phyloP scores from a whole-genome alignment of 441 rosid genomes.

The Adansonia madagascariensis region DNA sequence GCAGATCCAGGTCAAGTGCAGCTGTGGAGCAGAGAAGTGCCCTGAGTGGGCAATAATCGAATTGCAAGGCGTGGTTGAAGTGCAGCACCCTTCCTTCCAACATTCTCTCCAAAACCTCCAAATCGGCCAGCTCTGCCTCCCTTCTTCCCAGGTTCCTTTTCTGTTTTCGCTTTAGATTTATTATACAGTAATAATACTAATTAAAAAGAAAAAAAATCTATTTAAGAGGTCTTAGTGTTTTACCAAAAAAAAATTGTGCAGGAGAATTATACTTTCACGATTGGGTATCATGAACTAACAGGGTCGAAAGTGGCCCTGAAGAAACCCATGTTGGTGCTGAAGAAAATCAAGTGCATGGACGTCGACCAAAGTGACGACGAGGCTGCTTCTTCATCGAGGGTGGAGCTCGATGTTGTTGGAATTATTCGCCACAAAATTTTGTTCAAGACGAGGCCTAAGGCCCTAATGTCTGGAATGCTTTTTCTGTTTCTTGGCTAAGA shows the following conservation, averaged over 20 bases:
- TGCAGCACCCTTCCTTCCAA: constrained; percentile 56
- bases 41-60: constrained; percentile 89
- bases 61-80: constrained; percentile 80
- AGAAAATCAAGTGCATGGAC: constrained; percentile 53
- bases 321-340: constrained; percentile 81
- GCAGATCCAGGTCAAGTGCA: constrained; percentile 84
- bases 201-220: background rate
- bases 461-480: constrained; percentile 71
- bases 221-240: background rate
- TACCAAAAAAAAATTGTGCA: constrained; percentile 20
- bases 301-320: constrained; percentile 67
- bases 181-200: background rate
- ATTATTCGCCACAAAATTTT: constrained; percentile 67
- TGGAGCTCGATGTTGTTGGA: constrained; percentile 71
- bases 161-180: background rate
- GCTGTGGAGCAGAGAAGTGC: constrained; percentile 70
- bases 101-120: constrained; percentile 66
- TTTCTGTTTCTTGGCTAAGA: background rate
- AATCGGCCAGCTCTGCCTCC: constrained; percentile 77
- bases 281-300: constrained; percentile 76
- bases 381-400: constrained; percentile 29
- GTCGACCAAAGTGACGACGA: constrained; percentile 30
- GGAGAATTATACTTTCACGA: constrained; percentile 75
- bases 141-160: constrained; percentile 62
- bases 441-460: constrained; percentile 81